Base-by-base conservation (phyloP, 805 yeast genomes). In the Saitoella complicata region DNA sequence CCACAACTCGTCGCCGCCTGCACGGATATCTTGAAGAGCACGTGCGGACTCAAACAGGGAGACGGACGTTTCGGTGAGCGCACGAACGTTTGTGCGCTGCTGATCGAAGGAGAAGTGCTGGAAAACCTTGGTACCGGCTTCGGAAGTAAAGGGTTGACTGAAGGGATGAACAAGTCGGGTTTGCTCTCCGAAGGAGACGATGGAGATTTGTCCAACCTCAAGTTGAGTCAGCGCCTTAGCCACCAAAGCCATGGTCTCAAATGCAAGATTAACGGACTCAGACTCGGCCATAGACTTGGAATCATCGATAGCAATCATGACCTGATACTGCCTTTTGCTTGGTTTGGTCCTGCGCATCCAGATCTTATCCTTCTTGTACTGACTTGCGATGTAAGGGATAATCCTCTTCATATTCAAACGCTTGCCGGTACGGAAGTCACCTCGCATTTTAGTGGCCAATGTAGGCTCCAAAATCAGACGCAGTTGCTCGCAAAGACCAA, bases 331-430 rank as follows among this genome's bases (percentile, higher is more conserved):
- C 56, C 99, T 78, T 67, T 91, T 91, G 53, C 94, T 82, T 46
- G 99, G 99, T 59, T 91, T 88, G 5, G 96, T 86, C 63, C 99
- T 76, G 59, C 95, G 76, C 65, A 91, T 72, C 99, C 99, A 91
- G 47, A 91, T 91, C 69, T 91, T 91, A 62, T 91, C 99, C 61
- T 91, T 91, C 57, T 94, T 78, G 74, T 85, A 91, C 56, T 86
- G 94, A 36, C 95, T 83, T 0, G 99, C 99, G 67, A 91, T 91
- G 62, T 88, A 91, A 5, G 97, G 94, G 56, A 91, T 91, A 55
- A 91, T 91, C 53, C 96, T 72, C 69, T 88, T 91, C 97, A 91
- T 87, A 63, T 91, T 91, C 55, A 91, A 72, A 53, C 98, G 72
- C 61, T 91, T 91, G 61, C 99, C 99, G 1, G 96, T 87, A 63